Evolutionary conservation across 139 green algal genomes (phyloP).

Genomic region (Auxenochlorella pyrenoidosa): DNA sequence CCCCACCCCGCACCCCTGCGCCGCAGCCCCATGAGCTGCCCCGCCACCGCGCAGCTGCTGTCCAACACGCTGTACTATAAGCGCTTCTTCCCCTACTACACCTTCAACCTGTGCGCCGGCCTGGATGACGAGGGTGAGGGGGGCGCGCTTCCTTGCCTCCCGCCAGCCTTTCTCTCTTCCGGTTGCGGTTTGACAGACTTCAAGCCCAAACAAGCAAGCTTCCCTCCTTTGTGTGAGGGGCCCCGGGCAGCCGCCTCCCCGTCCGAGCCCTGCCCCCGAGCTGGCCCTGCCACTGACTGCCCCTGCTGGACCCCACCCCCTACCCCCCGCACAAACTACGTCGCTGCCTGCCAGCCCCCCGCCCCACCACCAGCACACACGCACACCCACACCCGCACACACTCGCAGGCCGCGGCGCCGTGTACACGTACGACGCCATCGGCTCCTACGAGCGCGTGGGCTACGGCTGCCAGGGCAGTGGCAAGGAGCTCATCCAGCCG

Average conservation of each 20-base stretch:
- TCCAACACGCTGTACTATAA: conserved; percentile 98
- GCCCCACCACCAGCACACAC: no score
- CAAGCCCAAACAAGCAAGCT: neutral
- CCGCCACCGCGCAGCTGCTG: conserved; percentile 94
- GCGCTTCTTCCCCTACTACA: conserved; percentile 99
- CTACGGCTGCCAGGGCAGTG: conserved; percentile 90
- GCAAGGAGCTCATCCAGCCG: conserved; percentile 97
- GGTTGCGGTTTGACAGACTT: no score
- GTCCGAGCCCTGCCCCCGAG: no score
- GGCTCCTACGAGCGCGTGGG: conserved; percentile 92
- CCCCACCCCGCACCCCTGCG: neutral
- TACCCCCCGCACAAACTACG: no score
- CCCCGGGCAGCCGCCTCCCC: neutral
- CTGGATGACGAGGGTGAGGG: conserved; percentile 90
- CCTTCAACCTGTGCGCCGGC: conserved; percentile 96
- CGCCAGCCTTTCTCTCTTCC: neutral
- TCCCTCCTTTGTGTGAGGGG: neutral
- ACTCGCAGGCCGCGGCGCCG: conserved; percentile 84
- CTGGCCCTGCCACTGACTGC: neutral
- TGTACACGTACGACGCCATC: conserved; percentile 99
- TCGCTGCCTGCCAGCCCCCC: no score
- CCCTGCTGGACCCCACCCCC: no score
- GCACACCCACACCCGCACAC: no score
- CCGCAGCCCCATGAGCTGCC: conserved; percentile 88
- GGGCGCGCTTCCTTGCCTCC: no score